Evolutionary conservation across 1,139 yeast species (phyloP).

Genomic region (Blastobotrys indianensis): DNA sequence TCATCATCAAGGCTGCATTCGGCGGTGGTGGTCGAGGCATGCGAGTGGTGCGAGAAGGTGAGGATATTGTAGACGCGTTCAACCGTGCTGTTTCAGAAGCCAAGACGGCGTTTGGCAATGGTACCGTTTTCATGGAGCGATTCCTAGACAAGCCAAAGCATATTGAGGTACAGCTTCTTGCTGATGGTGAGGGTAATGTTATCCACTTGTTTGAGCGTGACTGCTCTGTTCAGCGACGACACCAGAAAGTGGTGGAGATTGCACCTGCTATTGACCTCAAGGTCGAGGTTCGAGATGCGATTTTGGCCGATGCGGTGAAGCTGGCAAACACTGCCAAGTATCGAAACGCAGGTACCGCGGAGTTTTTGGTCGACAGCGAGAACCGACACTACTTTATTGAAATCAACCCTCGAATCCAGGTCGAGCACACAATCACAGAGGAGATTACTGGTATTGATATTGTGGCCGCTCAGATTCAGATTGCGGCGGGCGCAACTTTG

Average conservation of each 20-base stretch:
- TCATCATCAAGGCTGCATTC: constrained; percentile 95
- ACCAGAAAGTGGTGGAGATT: constrained; percentile 97
- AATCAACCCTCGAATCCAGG: constrained; percentile 98
- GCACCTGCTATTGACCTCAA: constrained; percentile 98
- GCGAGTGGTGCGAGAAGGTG: constrained; percentile 98
- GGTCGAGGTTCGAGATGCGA: constrained; percentile 75
- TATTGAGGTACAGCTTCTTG: constrained; percentile 93
- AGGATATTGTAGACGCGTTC: constrained; percentile 86
- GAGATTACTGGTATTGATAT: constrained; percentile 98
- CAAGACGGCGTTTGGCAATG: constrained; percentile 90
- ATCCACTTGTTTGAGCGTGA: constrained; percentile 96
- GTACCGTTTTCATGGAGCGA: constrained; percentile 95
- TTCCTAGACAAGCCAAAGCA: constrained; percentile 95
- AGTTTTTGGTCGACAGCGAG: constrained; percentile 87
- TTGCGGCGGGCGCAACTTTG: constrained; percentile 96
- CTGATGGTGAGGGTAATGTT: constrained; percentile 91
- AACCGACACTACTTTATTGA: constrained; percentile 97
- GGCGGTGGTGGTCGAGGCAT: constrained; percentile 99
- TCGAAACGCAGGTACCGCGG: constrained; percentile 98
- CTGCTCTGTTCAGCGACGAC: constrained; percentile 98
- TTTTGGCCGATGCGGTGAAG: constrained; percentile 88
- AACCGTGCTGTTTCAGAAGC: constrained; percentile 94
- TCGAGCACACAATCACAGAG: constrained; percentile 97
- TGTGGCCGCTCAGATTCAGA: constrained; percentile 98
- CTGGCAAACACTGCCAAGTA: constrained; percentile 84